Percentiles rank a stretch among this genome's conserved stretches.
Conservation (phyloP, 305 asterid species). For the Withania somnifera region DNA sequence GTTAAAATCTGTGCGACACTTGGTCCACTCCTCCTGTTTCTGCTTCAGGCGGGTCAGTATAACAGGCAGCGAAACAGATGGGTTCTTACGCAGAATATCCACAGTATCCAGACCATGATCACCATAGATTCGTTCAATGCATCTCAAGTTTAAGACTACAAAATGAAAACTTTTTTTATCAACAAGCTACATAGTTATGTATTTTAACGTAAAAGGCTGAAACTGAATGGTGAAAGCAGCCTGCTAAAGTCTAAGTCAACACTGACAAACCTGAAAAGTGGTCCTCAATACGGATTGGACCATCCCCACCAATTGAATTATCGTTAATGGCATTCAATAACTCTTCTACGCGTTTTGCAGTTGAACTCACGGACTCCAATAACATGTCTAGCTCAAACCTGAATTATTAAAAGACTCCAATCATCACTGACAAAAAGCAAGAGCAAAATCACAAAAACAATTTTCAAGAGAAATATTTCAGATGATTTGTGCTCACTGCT, state of each 20-base stretch:
- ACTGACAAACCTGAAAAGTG: conserved; percentile 69
- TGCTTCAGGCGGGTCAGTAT: conserved; percentile 88
- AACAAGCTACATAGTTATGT: neutral
- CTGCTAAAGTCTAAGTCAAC: neutral
- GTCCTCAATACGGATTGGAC: conserved; percentile 60
- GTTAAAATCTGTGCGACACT: conserved; percentile 86
- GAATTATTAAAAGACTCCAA: conserved; percentile 12
- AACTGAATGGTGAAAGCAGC: neutral
- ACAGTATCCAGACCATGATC: conserved; percentile 98
- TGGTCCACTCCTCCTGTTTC: conserved; percentile 98
- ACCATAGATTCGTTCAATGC: conserved; percentile 97
- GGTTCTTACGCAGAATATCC: conserved; percentile 86
- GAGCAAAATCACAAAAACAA: conserved; percentile 5
- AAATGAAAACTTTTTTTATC: conserved; percentile 13
- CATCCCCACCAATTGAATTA: conserved; percentile 46
- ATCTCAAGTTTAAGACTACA: conserved; percentile 74
- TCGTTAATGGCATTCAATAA: conserved; percentile 53
- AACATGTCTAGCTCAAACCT: conserved; percentile 99
- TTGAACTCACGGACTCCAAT: conserved; percentile 80
- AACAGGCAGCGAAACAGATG: conserved; percentile 73
- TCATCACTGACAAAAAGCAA: conserved; percentile 11
- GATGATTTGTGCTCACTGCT: neutral
- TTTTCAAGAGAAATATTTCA: neutral
- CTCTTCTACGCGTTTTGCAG: conserved; percentile 85
- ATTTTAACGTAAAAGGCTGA: conserved; percentile 3